phyloP scores from a whole-genome alignment of 371 early-diverging fungal genomes.

The Rhizopus microsporus region DNA sequence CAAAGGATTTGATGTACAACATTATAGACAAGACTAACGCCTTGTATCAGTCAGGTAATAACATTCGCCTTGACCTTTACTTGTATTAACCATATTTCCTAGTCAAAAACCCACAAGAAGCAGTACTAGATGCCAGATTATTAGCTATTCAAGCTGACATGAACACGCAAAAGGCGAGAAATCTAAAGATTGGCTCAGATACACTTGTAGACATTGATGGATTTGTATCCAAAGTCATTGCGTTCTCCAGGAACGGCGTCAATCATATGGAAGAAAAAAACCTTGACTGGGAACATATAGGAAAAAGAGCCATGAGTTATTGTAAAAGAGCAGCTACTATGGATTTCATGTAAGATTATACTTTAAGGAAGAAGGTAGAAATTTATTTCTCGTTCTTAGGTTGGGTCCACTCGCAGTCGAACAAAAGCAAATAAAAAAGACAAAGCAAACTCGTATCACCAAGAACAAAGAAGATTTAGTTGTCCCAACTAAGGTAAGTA shows the following conservation, averaged over 20 bases:
- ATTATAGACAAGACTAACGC: slow-evolving; percentile 59
- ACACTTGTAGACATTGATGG: slow-evolving; percentile 74
- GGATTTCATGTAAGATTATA: slow-evolving; percentile 66
- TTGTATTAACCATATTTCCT: background rate
- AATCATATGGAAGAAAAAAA: slow-evolving; percentile 20
- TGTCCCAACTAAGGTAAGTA: slow-evolving; percentile 34
- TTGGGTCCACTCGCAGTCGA: slow-evolving; percentile 70
- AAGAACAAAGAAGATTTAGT: slow-evolving; percentile 51
- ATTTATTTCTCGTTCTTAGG: slow-evolving; percentile 30
- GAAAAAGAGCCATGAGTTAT: slow-evolving; percentile 55
- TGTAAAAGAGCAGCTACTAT: slow-evolving; percentile 61
- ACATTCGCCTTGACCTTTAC: background rate
- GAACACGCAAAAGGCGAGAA: slow-evolving; percentile 74
- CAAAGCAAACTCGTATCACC: slow-evolving; percentile 25
- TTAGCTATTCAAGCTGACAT: slow-evolving; percentile 75
- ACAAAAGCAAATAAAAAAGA: slow-evolving; percentile 54
- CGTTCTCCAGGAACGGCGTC: slow-evolving; percentile 44
- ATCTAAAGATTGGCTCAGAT: slow-evolving; percentile 67
- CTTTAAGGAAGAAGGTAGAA: background rate
- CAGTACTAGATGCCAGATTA: slow-evolving; percentile 81
- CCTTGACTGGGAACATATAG: slow-evolving; percentile 67
- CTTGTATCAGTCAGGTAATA: slow-evolving; percentile 52
- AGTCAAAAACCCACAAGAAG: slow-evolving; percentile 84
- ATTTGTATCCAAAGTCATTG: slow-evolving; percentile 64
- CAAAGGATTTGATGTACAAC: slow-evolving; percentile 35